A percentile compares a stretch with the other conserved stretches of the same genome.
Conservation (phyloP, 768 basidiomycete species). For the Serendipita sp. region DNA sequence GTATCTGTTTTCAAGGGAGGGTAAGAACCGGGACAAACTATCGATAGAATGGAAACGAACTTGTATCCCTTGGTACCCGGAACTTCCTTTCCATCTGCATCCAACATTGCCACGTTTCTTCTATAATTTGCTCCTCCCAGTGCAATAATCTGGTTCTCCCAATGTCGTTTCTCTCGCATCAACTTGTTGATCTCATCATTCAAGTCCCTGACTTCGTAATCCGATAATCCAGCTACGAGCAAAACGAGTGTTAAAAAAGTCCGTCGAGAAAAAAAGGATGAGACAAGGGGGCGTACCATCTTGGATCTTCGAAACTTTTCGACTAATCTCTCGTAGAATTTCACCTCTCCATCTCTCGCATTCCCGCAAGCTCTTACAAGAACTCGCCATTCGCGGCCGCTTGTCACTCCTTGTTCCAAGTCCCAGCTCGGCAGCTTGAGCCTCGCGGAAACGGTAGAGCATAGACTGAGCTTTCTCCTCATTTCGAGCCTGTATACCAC, state of each 20-base stretch:
- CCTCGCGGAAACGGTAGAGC: conserved; percentile 90
- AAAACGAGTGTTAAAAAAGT: neutral
- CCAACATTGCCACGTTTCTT: conserved; percentile 82
- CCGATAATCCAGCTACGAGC: conserved; percentile 63
- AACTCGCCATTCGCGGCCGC: conserved; percentile 82
- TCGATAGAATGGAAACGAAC: conserved; percentile 26
- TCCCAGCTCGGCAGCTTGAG: conserved; percentile 89
- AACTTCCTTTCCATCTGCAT: conserved; percentile 90
- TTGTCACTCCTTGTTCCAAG: conserved; percentile 69
- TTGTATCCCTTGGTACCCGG: conserved; percentile 97
- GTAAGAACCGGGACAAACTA: too few relatives aligned
- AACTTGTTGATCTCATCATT: conserved; percentile 97
- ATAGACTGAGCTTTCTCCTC: conserved; percentile 95
- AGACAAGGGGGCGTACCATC: conserved; percentile 43
- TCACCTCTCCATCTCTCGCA: conserved; percentile 96
- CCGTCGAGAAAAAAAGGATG: neutral
- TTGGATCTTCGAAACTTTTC: conserved; percentile 97
- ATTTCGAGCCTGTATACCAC: conserved; percentile 63
- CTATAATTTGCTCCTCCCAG: conserved; percentile 93
- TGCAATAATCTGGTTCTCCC: conserved; percentile 96
- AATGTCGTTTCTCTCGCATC: conserved; percentile 87
- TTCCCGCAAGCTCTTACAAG: conserved; percentile 79
- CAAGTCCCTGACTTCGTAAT: conserved; percentile 89
- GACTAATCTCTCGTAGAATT: conserved; percentile 80
- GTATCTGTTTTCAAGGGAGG: conserved; percentile 39